Base-by-base conservation (phyloP, 2,329 filamentous ascomycete genomes). In the Lasiodiplodia citricola region DNA sequence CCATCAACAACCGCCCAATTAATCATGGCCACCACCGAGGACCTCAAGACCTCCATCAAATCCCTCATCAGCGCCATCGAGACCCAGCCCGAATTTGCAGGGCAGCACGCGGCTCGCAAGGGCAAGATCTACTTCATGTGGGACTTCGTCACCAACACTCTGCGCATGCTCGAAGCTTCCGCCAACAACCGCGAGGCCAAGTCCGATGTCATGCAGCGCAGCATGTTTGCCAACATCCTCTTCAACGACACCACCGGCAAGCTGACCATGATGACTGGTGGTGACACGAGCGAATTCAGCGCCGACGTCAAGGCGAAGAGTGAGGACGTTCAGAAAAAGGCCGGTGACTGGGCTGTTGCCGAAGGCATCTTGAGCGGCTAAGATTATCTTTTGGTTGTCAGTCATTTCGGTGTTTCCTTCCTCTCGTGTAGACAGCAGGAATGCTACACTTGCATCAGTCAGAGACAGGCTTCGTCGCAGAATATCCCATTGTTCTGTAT, bases 111-210 rank as follows among this genome's bases (percentile, higher is more conserved):
- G 8, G 16, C 8, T 31, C 35, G 51, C 51, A 41, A 35, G 5
- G 63, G 63, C 63, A 66, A 66, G 21, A 37, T 66, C 51, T 66
- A 55, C 35, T 66, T 66, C 52, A 66, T 56, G 63, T 66, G 63
- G 63, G 63, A 66, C 63, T 66, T 66, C 31, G 51, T 56, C 51
- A 44, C 23, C 63, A 66, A 56, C 35, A 66, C 63, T 10, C 14
- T 47, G 16, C 50, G 63, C 63, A 55, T 66, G 63, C 63, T 66
- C 37, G 23, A 56, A 14, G 55, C 37, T 51, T 23, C 63, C 18
- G 37, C 11, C 52, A 37, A 56, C 51, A 56, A 56, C n/a, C 6
- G 10, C 35, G 63, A 55, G 35, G 14, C 31, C 21, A 66, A 66
- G 51, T 47, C 63, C 10, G 63, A 66, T 35, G 52, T 66, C 63